phyloP scores from a whole-genome alignment of 2,329 filamentous ascomycete species.

The Didymella arachidicola region DNA sequence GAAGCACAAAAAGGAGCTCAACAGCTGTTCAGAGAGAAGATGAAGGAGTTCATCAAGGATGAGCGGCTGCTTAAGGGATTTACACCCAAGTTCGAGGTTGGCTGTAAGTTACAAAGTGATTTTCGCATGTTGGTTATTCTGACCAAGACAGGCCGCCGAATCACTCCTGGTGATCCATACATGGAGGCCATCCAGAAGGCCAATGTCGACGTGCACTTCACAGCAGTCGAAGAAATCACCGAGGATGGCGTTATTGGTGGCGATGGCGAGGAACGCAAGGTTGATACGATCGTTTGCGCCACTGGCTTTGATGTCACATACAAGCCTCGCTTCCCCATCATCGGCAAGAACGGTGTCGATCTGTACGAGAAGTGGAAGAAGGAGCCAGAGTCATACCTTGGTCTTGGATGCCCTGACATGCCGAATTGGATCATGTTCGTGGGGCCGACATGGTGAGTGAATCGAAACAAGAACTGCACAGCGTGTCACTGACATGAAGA shows the following conservation, averaged over 20 bases:
- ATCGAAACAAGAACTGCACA: too few relatives aligned
- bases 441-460: conserved; percentile 42
- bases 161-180: conserved; percentile 61
- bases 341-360: conserved; percentile 52
- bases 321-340: conserved; percentile 53
- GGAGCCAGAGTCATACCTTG: conserved; percentile 53
- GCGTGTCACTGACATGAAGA: conserved; percentile 4
- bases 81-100: conserved; percentile 56
- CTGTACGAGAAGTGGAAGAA: conserved; percentile 53
- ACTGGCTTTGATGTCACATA: conserved; percentile 58
- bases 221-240: conserved; percentile 55
- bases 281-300: conserved; percentile 56
- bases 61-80: conserved; percentile 58
- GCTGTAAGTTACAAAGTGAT: conserved; percentile 42
- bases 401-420: conserved; percentile 53
- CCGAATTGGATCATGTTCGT: conserved; percentile 55
- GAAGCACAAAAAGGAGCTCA: conserved; percentile 52
- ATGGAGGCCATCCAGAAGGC: conserved; percentile 59
- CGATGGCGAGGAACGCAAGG: conserved; percentile 53
- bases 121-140: background rate
- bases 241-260: conserved; percentile 56
- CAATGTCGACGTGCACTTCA: conserved; percentile 62
- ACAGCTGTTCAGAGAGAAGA: conserved; percentile 52
- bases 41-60: conserved; percentile 62
- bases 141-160: conserved; percentile 44